Evolutionary conservation across 208 protist species (phyloP).

Genomic region (Acanthamoeba sp.): DNA sequence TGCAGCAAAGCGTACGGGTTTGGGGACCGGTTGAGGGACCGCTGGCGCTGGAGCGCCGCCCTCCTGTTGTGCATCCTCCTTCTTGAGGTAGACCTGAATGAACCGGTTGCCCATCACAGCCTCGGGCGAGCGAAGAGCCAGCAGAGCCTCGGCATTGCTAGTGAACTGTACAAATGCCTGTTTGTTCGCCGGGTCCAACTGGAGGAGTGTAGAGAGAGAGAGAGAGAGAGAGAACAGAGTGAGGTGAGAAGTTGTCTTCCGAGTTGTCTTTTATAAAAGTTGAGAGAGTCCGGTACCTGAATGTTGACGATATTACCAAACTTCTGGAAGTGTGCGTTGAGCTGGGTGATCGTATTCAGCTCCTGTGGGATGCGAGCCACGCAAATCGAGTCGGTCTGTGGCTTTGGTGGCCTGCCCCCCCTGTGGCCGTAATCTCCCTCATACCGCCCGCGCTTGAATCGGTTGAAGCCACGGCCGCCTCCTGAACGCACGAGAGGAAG

Average conservation of each 20-base stretch:
- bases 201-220: background rate
- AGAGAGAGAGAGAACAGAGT: background rate
- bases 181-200: conserved; percentile 46
- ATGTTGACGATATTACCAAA: conserved; percentile 72
- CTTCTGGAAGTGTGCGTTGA: conserved; percentile 73
- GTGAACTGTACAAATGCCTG: conserved; percentile 66
- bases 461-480: background rate
- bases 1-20: background rate
- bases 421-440: conserved; percentile 18
- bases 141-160: background rate
- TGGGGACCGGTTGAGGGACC: background rate
- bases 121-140: conserved; percentile 60
- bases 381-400: conserved; percentile 32
- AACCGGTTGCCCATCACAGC: conserved; percentile 51
- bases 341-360: conserved; percentile 6
- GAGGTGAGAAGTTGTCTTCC: too few relatives aligned
- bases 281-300: background rate
- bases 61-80: background rate
- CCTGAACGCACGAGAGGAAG: background rate
- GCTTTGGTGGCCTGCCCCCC: background rate
- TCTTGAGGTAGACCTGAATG: conserved; percentile 27
- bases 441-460: conserved; percentile 39
- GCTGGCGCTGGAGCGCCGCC: background rate
- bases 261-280: too few relatives aligned
- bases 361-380: conserved; percentile 49